These are phyloP conservation scores for Camelina hispida DNA, from an alignment of 345 rosid species.

Conservation along the genomic window DNA sequence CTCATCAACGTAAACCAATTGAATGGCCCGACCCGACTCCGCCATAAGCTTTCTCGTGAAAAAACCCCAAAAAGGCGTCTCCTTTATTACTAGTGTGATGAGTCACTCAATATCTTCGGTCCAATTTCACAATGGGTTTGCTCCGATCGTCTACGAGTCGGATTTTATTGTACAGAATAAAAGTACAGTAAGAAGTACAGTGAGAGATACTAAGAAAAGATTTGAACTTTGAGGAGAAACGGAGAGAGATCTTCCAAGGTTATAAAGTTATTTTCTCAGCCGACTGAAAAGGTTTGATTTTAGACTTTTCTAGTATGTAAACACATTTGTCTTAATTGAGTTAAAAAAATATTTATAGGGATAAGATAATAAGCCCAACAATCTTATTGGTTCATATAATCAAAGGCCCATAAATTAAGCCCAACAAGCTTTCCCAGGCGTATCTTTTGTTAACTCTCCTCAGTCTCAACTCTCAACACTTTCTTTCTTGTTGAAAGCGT, in stretches of 20 bases:
- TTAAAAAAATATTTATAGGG: background rate
- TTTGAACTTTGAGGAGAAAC: constrained; percentile 22
- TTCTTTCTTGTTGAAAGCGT: no score
- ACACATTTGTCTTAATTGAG: no score
- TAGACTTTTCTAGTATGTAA: no score
- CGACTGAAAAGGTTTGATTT: background rate
- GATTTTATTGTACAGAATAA: background rate
- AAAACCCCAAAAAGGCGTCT: constrained; percentile 7
- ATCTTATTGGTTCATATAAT: no score
- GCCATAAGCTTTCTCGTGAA: constrained; percentile 11
- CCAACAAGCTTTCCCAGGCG: constrained; percentile 16
- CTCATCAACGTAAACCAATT: constrained; percentile 52
- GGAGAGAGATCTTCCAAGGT: background rate
- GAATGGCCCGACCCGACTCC: constrained; percentile 44
- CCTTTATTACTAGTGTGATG: constrained; percentile 27
- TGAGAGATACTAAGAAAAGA: background rate
- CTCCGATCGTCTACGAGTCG: background rate
- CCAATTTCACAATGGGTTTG: constrained; percentile 19
- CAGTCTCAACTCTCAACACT: background rate
- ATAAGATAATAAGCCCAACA: no score
- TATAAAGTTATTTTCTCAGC: background rate
- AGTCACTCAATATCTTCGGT: constrained; percentile 18
- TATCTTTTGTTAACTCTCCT: no score
- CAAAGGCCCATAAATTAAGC: constrained; percentile 5
- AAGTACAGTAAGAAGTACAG: constrained; percentile 9